These are phyloP conservation scores for Fragilariopsis cylindrus DNA, from an alignment of 108 stramenopile genomes.

Conservation along the genomic window DNA sequence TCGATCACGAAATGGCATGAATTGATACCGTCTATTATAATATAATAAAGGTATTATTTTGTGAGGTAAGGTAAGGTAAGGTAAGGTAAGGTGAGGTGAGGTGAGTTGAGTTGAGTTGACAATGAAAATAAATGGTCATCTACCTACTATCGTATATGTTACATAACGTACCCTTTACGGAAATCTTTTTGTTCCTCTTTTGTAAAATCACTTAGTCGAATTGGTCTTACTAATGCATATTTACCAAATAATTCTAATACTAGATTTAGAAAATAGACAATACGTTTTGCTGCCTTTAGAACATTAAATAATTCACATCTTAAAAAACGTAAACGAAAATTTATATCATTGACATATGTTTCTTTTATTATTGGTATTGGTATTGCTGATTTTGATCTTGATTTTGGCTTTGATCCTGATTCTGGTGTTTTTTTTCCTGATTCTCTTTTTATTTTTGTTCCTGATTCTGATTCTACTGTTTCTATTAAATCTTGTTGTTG, in stretches of 20 bases:
- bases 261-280: constrained; percentile 19
- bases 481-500: neutral
- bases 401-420: neutral
- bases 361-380: too few species aligned
- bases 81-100: too few species aligned
- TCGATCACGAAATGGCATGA: constrained; percentile 28
- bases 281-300: constrained; percentile 15
- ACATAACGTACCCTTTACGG: neutral
- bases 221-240: constrained; percentile 6
- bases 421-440: too few species aligned
- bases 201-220: constrained; percentile 26
- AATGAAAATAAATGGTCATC: too few species aligned
- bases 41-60: too few species aligned
- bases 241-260: constrained; percentile 22
- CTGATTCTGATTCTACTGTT: too few species aligned
- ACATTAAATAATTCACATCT: constrained; percentile 24
- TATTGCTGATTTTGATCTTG: neutral
- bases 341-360: neutral
- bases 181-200: constrained; percentile 9
- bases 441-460: too few species aligned
- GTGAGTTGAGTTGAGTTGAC: neutral
- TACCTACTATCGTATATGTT: too few species aligned
- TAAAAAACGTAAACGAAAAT: constrained; percentile 26
- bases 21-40: constrained; percentile 9
- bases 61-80: too few species aligned